Evolutionary conservation across 108 stramenopile species (phyloP).

Genomic region (Skeletonema menzelii): DNA sequence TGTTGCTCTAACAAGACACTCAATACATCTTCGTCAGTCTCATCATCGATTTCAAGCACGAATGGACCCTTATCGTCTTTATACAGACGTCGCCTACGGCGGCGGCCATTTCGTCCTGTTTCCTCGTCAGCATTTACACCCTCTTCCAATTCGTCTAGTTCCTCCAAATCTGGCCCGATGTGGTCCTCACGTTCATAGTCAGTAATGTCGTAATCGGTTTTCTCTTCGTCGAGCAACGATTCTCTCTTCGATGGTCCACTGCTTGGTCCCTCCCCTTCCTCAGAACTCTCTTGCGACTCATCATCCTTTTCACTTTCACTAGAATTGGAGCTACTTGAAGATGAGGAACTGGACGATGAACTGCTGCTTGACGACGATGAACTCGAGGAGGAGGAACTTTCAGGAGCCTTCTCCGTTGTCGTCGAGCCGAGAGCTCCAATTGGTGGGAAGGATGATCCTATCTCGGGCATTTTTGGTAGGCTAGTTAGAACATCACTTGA

Average conservation of each 20-base stretch:
- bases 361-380: conserved; percentile 55
- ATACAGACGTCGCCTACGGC: conserved; percentile 73
- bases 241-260: background rate
- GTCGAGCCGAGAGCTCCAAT: background rate
- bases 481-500: background rate
- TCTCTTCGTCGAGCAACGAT: conserved; percentile 33
- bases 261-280: background rate
- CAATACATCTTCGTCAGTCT: conserved; percentile 90
- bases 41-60: conserved; percentile 90
- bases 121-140: conserved; percentile 46
- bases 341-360: conserved; percentile 81
- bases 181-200: conserved; percentile 57
- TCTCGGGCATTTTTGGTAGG: background rate
- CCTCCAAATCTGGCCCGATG: conserved; percentile 71
- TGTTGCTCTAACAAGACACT: conserved; percentile 76
- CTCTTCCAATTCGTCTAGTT: conserved; percentile 50
- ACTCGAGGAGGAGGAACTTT: conserved; percentile 52
- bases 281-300: conserved; percentile 15
- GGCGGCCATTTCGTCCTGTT: conserved; percentile 40
- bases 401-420: conserved; percentile 31
- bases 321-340: conserved; percentile 64
- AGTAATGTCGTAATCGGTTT: conserved; percentile 53
- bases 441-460: background rate
- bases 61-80: conserved; percentile 85
- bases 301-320: conserved; percentile 69